A percentile compares a stretch with the other conserved stretches of the same genome.
phyloP scores from a whole-genome alignment of 768 basidiomycete species.

The Neoboletus magnificus region DNA sequence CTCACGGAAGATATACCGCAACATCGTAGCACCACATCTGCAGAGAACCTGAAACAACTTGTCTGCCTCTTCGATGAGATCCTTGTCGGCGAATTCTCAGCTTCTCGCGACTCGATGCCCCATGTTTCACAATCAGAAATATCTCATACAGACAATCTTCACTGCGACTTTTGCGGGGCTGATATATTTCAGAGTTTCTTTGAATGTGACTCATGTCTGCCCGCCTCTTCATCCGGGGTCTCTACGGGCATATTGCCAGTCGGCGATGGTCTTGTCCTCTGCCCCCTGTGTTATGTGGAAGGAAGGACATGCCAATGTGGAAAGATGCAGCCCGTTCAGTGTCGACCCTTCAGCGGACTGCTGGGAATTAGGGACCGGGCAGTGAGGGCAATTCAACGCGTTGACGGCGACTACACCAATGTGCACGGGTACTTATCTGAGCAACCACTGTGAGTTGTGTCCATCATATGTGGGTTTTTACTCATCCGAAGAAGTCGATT shows the following conservation, averaged over 20 bases:
- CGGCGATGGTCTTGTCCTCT: slow-evolving; percentile 53
- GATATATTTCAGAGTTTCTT: slow-evolving; percentile 85
- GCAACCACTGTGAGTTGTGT: slow-evolving; percentile 21
- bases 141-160: slow-evolving; percentile 31
- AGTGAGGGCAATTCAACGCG: slow-evolving; percentile 24
- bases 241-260: slow-evolving; percentile 16
- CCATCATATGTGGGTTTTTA: neutral
- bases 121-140: slow-evolving; percentile 27
- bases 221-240: slow-evolving; percentile 10
- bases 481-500: slow-evolving; percentile 22
- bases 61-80: slow-evolving; percentile 50
- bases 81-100: slow-evolving; percentile 42
- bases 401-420: slow-evolving; percentile 9
- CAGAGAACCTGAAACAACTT: slow-evolving; percentile 33
- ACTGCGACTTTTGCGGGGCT: slow-evolving; percentile 77
- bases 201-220: slow-evolving; percentile 55
- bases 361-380: slow-evolving; percentile 42
- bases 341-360: slow-evolving; percentile 47
- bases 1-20: slow-evolving; percentile 8
- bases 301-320: slow-evolving; percentile 69
- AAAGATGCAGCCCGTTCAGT: slow-evolving; percentile 60
- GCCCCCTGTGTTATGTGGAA: slow-evolving; percentile 72
- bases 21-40: neutral
- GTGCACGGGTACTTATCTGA: slow-evolving; percentile 13
- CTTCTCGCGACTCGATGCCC: slow-evolving; percentile 30